Base-by-base conservation (phyloP, 1,139 yeast species). In the Taphrina flavorubra region DNA sequence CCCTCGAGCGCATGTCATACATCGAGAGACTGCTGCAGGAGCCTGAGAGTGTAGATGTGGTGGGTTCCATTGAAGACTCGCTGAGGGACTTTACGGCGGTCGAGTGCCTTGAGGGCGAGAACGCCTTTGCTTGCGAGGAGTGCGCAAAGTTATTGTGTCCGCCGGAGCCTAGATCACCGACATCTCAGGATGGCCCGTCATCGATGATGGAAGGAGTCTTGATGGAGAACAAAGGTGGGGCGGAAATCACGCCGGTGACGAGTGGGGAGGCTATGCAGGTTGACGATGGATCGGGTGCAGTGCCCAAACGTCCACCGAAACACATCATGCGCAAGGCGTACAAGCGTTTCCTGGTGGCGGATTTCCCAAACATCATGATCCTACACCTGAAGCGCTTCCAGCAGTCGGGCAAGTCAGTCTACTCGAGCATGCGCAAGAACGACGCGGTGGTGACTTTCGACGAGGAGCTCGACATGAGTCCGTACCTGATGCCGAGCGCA, bases 61-160 rank as follows among this genome's bases (percentile, higher is more conserved):
- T 34, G n/a, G 68, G 63, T 16, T 51, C 64, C n/a, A 47, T 70
- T 10, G 68, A 66, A 25, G 72, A 70, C 40, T 69, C 72, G 47
- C 42, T 70, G 37, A 34, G 60, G 18, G 66, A 65, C 37, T 70
- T 70, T 20, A 55, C 65, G 8, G 64, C 64, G 20, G 69, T 66
- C 14, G 72, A 70, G 37, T 37, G 59, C 36, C 47, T 70, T 60
- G 71, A 62, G 36, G 64, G 64, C 36, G 68, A 57, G 14, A 70
- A 70, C 18, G 66, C 68, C 13, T 70, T 64, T 51, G 72, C 72
- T 3, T 70, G 72, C 51, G 72, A 70, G 40, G 68, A 70, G 46
- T 70, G 72, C 44, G 70, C 63, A 34, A 66, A 70, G 67, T 31
- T 57, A 18, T 20, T 46, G 55, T 40, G 25, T 34, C 46, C 63